Conservation (phyloP, 108 stramenopile species). For the Seminavis robusta region DNA sequence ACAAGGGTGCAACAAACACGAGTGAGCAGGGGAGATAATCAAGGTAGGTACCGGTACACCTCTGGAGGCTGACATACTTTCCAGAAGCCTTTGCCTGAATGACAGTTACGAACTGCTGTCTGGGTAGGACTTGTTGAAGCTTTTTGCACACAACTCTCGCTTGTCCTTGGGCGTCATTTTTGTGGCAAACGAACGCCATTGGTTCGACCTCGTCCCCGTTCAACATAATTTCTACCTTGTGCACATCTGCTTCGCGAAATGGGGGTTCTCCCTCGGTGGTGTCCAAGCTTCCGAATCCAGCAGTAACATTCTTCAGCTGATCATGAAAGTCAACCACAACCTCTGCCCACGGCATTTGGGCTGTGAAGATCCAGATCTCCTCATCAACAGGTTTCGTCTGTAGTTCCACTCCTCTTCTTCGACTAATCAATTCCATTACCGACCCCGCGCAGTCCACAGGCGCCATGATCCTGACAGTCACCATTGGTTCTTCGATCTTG, state of each 20-base stretch:
- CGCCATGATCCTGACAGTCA: constrained; percentile 74
- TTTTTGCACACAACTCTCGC: constrained; percentile 85
- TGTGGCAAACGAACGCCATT: constrained; percentile 91
- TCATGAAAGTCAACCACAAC: constrained; percentile 80
- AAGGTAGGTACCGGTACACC: constrained; percentile 14
- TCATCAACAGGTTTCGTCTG: constrained; percentile 80
- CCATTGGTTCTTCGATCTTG: constrained; percentile 81
- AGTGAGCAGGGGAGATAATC: neutral
- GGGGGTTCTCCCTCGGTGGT: constrained; percentile 68
- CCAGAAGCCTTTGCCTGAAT: constrained; percentile 95
- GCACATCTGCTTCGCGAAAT: constrained; percentile 65
- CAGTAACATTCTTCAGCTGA: constrained; percentile 71
- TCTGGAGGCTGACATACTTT: constrained; percentile 89
- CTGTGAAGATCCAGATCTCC: constrained; percentile 75
- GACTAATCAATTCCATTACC: constrained; percentile 82
- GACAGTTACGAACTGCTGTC: constrained; percentile 97
- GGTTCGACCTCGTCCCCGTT: constrained; percentile 92
- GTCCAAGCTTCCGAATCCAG: constrained; percentile 78
- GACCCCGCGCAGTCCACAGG: constrained; percentile 82
- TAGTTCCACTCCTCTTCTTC: constrained; percentile 67
- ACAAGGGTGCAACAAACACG: neutral
- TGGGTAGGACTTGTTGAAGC: constrained; percentile 87
- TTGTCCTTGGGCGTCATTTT: constrained; percentile 66
- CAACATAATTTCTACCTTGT: constrained; percentile 93
- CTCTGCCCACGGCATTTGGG: constrained; percentile 90